These are phyloP conservation scores for Botrytis tulipae DNA, from an alignment of 2,329 filamentous ascomycete species.

Conservation along the genomic window DNA sequence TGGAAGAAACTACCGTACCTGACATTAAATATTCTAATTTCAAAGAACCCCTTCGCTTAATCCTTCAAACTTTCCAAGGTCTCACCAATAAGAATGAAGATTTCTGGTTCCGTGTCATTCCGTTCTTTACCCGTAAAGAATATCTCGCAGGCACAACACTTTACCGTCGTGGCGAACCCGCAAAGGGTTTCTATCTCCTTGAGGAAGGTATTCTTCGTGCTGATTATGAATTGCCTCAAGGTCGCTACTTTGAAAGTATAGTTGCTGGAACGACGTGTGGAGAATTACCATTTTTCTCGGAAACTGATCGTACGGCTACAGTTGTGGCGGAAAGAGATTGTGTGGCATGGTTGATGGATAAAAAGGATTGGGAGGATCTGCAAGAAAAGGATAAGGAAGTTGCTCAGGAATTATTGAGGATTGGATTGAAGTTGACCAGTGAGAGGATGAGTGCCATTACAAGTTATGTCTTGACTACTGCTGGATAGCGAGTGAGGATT, in stretches of 20 bases:
- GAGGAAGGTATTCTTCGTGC: conserved; percentile 86
- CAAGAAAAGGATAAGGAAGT: conserved; percentile 73
- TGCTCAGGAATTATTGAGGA: conserved; percentile 77
- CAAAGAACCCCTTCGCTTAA: conserved; percentile 83
- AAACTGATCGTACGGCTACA: conserved; percentile 82
- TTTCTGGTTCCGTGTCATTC: conserved; percentile 82
- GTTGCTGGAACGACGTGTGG: conserved; percentile 93
- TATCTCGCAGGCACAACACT: conserved; percentile 69
- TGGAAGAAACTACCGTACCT: conserved; percentile 58
- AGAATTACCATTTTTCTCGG: conserved; percentile 92
- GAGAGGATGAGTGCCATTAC: conserved; percentile 82
- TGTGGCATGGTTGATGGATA: conserved; percentile 77
- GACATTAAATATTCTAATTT: conserved; percentile 77
- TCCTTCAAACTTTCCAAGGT: conserved; percentile 93
- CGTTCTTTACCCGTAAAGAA: conserved; percentile 71
- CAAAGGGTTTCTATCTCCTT: conserved; percentile 84
- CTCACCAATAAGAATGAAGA: conserved; percentile 84
- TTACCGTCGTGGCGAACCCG: conserved; percentile 73
- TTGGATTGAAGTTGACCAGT: conserved; percentile 89
- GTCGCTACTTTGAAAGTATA: conserved; percentile 84
- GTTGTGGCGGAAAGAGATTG: conserved; percentile 80
- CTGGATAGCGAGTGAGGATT: conserved; percentile 35
- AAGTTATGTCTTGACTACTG: conserved; percentile 46
- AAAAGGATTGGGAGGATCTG: conserved; percentile 67
- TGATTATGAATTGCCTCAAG: conserved; percentile 89